Evolutionary conservation across 2,329 filamentous ascomycete species (phyloP).

Genomic region (Colletotrichum tropicale): DNA sequence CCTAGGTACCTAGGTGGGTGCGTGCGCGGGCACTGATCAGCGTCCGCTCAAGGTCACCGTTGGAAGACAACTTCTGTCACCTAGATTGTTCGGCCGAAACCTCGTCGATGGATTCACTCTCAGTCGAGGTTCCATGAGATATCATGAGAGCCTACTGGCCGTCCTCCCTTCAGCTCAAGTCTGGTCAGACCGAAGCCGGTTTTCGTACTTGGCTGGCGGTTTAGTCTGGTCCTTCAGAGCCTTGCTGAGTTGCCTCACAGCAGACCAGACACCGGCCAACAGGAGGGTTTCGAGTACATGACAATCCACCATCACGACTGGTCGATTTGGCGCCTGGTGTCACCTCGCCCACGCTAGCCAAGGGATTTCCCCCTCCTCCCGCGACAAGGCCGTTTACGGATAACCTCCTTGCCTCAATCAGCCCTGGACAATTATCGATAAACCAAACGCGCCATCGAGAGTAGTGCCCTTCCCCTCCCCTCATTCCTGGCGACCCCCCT

Average conservation of each 20-base stretch:
- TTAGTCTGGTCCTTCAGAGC: neutral
- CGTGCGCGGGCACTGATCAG: neutral
- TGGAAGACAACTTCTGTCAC: neutral
- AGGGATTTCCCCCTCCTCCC: slow-evolving; percentile 8
- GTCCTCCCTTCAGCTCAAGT: too few relatives aligned
- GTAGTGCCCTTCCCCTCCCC: neutral
- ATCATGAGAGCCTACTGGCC: too few relatives aligned
- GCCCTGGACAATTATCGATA: neutral
- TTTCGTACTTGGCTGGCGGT: too few relatives aligned
- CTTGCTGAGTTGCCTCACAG: neutral
- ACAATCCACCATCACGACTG: neutral
- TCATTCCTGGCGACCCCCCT: neutral
- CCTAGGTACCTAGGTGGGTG: neutral
- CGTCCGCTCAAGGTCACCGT: neutral
- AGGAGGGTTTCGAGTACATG: slow-evolving; percentile 7
- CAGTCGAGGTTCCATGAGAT: neutral
- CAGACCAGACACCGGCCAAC: neutral
- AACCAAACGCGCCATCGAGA: neutral
- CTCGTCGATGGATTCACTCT: neutral
- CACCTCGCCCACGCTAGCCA: slow-evolving; percentile 1
- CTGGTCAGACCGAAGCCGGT: too few relatives aligned
- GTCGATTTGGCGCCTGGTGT: neutral
- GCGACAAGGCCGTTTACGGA: neutral
- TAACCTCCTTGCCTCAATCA: neutral
- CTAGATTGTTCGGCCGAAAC: slow-evolving; percentile 2